Conservation (phyloP, 2,329 filamentous ascomycete species). For the Ophiostoma himal-ulmi region DNA sequence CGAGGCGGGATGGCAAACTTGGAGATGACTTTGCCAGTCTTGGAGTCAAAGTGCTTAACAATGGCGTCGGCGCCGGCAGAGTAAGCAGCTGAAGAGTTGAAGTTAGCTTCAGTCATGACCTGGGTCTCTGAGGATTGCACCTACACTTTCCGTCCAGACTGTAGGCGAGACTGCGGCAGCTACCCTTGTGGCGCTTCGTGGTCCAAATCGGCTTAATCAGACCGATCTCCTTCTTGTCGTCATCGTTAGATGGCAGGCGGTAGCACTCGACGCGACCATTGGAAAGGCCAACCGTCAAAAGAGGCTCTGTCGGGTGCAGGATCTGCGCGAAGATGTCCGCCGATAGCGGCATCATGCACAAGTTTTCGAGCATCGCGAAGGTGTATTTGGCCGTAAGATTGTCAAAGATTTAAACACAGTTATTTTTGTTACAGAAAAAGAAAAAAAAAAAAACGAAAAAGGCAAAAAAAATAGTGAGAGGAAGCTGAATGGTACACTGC, state of each 20-base stretch:
- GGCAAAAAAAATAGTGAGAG: background rate
- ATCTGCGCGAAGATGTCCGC: conserved; percentile 85
- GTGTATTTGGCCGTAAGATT: background rate
- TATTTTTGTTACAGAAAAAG: background rate
- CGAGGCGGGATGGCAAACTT: conserved; percentile 71
- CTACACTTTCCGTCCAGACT: conserved; percentile 67
- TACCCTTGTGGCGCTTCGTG: conserved; percentile 87
- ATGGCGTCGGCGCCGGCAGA: conserved; percentile 55
- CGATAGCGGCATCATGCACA: conserved; percentile 80
- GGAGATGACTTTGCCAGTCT: conserved; percentile 62
- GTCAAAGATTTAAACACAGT: background rate
- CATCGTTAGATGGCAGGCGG: conserved; percentile 55
- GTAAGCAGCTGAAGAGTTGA: conserved; percentile 42
- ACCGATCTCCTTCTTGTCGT: conserved; percentile 60
- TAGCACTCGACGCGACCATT: conserved; percentile 82
- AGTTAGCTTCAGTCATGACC: background rate
- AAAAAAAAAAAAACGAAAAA: too few species aligned
- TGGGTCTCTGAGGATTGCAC: conserved; percentile 30
- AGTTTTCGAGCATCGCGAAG: conserved; percentile 72
- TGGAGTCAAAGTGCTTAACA: conserved; percentile 49
- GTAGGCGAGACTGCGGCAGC: conserved; percentile 77
- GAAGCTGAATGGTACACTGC: background rate
- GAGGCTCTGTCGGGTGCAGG: conserved; percentile 74
- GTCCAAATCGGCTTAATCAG: conserved; percentile 79
- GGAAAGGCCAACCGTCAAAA: conserved; percentile 80